phyloP scores from a whole-genome alignment of 176 grass and related monocot genomes.

The Secale cereale region DNA sequence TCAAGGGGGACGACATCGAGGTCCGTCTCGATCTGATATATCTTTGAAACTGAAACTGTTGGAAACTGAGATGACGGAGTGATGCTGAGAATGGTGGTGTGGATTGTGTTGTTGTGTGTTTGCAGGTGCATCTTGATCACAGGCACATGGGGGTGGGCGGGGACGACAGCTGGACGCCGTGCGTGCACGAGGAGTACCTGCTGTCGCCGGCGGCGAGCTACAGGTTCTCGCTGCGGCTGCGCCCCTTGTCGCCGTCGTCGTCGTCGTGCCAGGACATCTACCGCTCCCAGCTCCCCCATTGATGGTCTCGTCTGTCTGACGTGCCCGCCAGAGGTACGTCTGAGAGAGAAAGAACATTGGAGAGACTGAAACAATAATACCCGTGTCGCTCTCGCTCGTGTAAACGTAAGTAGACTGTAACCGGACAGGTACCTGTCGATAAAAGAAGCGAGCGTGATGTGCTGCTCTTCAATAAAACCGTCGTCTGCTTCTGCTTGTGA shows the following conservation, averaged over 20 bases:
- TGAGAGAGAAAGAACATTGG: background rate
- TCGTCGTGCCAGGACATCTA: constrained; percentile 71
- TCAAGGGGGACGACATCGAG: constrained; percentile 69
- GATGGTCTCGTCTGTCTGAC: background rate
- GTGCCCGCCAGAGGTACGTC: background rate
- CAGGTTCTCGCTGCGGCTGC: constrained; percentile 65
- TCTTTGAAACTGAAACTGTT: background rate
- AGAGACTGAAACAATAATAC: background rate
- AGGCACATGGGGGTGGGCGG: constrained; percentile 89
- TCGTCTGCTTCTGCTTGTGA: background rate
- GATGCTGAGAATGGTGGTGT: background rate
- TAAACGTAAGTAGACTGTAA: no score
- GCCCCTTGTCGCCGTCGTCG: constrained; percentile 46
- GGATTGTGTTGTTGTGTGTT: constrained; percentile 32
- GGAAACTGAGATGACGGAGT: background rate
- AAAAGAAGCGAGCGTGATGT: background rate
- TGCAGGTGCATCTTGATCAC: constrained; percentile 93
- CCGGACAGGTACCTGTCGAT: background rate
- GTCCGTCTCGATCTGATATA: constrained; percentile 36
- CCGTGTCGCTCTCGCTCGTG: no score
- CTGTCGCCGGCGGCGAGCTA: constrained; percentile 57
- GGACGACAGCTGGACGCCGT: constrained; percentile 88
- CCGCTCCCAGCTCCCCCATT: constrained; percentile 42
- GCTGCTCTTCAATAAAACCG: background rate
- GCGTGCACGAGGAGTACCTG: constrained; percentile 74